These are phyloP conservation scores for Akanthomyces dipterigenus DNA, from an alignment of 2,329 filamentous ascomycete genomes.

Conservation along the genomic window DNA sequence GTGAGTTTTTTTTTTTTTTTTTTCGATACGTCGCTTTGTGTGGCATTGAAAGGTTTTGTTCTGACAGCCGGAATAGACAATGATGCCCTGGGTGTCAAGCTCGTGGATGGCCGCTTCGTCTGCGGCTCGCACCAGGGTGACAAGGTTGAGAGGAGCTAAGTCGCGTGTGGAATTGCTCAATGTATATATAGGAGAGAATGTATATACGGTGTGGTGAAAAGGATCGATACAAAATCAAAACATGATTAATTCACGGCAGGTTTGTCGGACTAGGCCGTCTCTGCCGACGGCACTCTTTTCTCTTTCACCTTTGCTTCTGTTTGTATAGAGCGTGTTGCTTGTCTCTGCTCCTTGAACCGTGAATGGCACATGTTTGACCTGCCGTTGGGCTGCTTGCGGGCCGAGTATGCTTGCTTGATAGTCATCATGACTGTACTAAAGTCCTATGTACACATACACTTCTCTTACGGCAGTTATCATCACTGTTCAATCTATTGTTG, in stretches of 20 bases:
- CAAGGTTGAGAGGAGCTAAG: neutral
- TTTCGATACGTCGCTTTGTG: too few species aligned
- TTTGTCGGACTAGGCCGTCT: too few species aligned
- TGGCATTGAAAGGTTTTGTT: too few species aligned
- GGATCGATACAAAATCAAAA: neutral
- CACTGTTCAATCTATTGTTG: neutral
- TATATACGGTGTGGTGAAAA: neutral
- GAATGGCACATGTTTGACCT: neutral
- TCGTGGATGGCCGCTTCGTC: constrained; percentile 4
- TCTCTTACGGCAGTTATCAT: neutral
- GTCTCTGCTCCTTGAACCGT: neutral
- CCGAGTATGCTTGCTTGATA: neutral
- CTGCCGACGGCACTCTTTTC: too few species aligned
- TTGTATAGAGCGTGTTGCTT: neutral
- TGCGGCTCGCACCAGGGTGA: neutral
- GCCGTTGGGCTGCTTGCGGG: neutral
- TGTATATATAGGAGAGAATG: neutral
- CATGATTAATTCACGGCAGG: too few species aligned
- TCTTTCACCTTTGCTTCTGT: too few species aligned
- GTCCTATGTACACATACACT: neutral
- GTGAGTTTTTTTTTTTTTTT: neutral
- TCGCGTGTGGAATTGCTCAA: neutral
- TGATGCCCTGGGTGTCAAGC: neutral
- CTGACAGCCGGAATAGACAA: neutral
- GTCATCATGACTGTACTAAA: too few species aligned